A percentile compares a stretch with the other conserved stretches of the same genome.
Evolutionary conservation across 2,329 filamentous ascomycete genomes (phyloP).

Genomic region (Basipetospora chlamydospora): DNA sequence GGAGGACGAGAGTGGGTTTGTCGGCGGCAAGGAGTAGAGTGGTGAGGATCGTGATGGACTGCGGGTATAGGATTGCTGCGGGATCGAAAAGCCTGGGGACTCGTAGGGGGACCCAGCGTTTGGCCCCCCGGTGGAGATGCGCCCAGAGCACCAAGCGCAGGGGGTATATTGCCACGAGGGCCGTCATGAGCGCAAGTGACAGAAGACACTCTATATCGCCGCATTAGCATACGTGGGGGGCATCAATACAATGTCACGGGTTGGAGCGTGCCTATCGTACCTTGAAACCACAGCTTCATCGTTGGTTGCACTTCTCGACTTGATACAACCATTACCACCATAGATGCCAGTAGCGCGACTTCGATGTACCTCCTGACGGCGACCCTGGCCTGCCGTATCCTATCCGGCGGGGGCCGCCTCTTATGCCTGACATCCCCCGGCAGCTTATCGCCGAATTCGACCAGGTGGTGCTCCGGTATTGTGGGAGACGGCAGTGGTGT

Average conservation of each 20-base stretch:
- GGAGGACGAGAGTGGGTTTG: slow-evolving; percentile 48
- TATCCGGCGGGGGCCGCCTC: slow-evolving; percentile 9
- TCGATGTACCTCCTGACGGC: slow-evolving; percentile 38
- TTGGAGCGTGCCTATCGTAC: too few species aligned
- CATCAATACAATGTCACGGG: too few species aligned
- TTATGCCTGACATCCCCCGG: slow-evolving; percentile 9
- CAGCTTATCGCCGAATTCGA: slow-evolving; percentile 11
- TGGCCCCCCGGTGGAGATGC: slow-evolving; percentile 23
- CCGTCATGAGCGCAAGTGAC: slow-evolving; percentile 20
- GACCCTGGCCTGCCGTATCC: slow-evolving; percentile 30
- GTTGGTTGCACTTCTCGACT: slow-evolving; percentile 32
- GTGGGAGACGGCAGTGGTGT: slow-evolving; percentile 40
- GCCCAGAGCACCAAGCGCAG: slow-evolving; percentile 39
- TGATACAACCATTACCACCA: slow-evolving; percentile 32
- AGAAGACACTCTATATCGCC: slow-evolving; percentile 25
- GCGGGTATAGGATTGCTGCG: slow-evolving; percentile 78
- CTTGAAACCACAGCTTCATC: slow-evolving; percentile 31
- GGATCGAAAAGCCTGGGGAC: slow-evolving; percentile 77
- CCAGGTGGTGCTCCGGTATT: slow-evolving; percentile 25
- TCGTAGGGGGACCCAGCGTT: slow-evolving; percentile 24
- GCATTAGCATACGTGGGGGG: slow-evolving; percentile 7
- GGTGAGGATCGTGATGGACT: slow-evolving; percentile 60
- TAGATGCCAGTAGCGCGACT: slow-evolving; percentile 31
- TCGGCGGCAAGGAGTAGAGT: slow-evolving; percentile 56
- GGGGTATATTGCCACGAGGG: slow-evolving; percentile 40